Base-by-base conservation (phyloP, 106 monocot genomes). In the Dioscorea zingiberensis region DNA sequence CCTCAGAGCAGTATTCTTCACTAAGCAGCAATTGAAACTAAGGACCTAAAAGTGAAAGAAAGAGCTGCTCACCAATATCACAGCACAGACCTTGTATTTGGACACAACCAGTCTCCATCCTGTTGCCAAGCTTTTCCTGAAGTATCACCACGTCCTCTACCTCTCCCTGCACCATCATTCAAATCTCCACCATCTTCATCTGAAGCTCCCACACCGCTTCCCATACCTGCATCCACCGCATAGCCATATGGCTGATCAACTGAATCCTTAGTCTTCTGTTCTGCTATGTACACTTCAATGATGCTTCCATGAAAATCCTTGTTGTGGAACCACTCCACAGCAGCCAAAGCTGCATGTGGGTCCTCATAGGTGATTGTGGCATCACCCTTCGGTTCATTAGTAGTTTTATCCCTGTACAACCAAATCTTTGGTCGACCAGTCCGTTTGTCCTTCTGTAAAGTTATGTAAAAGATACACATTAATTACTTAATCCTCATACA, bases 11-110 rank as follows among this genome's bases (percentile, higher is more conserved):
- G 38, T 6, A 38, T 38, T 38, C 38, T 38, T 38, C 38, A 38
- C 38, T 10, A 38, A 21, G 12, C 38, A 66, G 23, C 44, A 27
- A 38, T 26, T 32, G 38, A 61, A 67, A 38, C 57, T 51, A 51
- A 53, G 64, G 60, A 25, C 45, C 18, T 28, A 15, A 69, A 70
- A 67, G 78, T 66, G 62, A 63, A 72, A 74, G 89, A 82, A 76
- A 81, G 60, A 78, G 84, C 64, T 78, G 86, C 98, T 98, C 98
- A 98, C 98, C 98, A 74, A 98, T 89, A 65, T 91, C 83, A 55
- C 73, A 78, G 64, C 85, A 98, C 98, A 93, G 98, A 93, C 98
- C 98, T 98, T 92, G 93, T 86, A 98, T 98, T 98, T 80, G 92
- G 98, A 69, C 98, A 98, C 47, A 76, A 67, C 98, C 98, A 98